A percentile compares a stretch with the other conserved stretches of the same genome.
Conservation (phyloP, 768 basidiomycete species). For the Cystobasidium tubakii region DNA sequence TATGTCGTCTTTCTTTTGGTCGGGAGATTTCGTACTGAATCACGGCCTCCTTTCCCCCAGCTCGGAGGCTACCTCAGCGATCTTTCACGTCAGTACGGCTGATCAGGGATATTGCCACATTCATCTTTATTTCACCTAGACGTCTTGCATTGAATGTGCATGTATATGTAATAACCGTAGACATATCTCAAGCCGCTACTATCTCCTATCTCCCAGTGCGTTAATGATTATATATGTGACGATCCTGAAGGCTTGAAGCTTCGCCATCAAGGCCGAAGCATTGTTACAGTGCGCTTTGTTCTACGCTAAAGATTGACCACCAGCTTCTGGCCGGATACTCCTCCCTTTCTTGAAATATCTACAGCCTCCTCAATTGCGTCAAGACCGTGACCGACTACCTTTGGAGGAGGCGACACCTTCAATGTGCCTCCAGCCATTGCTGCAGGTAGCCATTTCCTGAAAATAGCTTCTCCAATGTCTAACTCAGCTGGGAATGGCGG, state of each 20-base stretch:
- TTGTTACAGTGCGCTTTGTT: neutral
- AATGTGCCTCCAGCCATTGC: neutral
- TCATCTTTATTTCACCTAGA: neutral
- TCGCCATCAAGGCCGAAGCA: no score
- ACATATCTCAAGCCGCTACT: no score
- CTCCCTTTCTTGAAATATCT: neutral
- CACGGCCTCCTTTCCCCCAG: neutral
- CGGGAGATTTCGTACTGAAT: neutral
- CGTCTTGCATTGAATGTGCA: neutral
- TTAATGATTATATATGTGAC: no score
- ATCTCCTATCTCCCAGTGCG: no score
- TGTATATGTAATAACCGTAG: neutral
- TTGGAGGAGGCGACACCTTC: neutral
- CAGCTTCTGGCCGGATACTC: conserved; percentile 5
- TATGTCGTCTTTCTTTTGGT: conserved; percentile 48
- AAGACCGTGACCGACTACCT: conserved; percentile 1
- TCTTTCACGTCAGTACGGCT: conserved; percentile 19
- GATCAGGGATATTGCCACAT: neutral
- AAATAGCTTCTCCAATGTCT: neutral
- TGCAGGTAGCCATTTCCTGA: neutral
- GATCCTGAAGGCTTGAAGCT: no score
- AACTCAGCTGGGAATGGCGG: neutral
- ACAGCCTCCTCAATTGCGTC: neutral
- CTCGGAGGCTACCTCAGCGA: conserved; percentile 7
- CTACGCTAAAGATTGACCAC: neutral